Base-by-base conservation (phyloP, 345 rosid genomes). In the Cochlearia excelsa region DNA sequence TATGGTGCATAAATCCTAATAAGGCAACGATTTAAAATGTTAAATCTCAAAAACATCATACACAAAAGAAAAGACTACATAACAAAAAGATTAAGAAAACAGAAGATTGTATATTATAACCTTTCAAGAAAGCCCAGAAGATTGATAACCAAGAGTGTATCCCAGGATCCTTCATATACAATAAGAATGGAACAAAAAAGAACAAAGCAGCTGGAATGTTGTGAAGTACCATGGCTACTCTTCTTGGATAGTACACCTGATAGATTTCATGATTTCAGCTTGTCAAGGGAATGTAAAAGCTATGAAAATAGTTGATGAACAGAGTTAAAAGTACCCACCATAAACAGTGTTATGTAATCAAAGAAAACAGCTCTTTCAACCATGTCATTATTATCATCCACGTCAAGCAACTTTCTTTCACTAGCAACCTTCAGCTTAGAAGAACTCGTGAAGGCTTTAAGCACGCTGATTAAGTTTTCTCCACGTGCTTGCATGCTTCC, bases 401-500 rank as follows among this genome's bases (percentile, higher is more conserved):
- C 70, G 57, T 54, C 66, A 66, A 75, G 65, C 51, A 70, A 66
- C 66, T 68, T 75, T 74, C 88, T 81, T 63, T 87, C 88, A 53
- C 53, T 77, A 62, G 83, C 77, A 79, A 54, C 77, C 65, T 52
- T 80, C 50, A 93, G 79, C 81, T 71, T 74, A 57, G 97, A 76
- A 81, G 97, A 89, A 72, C 78, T 86, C 27, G 91, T 57, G 45
- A 93, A 93, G 55, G 84, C 91, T 78, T 89, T 85, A 40, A 87
- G 77, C 28, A 87, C 26, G 58, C 86, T 79, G 63, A 82, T 46
- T 63, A 93, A 82, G 77, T 93, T 93, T 7, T 93, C 97, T 70
- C 99, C 99, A 44, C 97, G 97, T 28, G 89, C 97, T 84, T 93
- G 99, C 77, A 93, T 76, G 82, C 94, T 89, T 59, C 99, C 99